Evolutionary conservation across 768 basidiomycete species (phyloP).

Genomic region (Boletellus ananas): DNA sequence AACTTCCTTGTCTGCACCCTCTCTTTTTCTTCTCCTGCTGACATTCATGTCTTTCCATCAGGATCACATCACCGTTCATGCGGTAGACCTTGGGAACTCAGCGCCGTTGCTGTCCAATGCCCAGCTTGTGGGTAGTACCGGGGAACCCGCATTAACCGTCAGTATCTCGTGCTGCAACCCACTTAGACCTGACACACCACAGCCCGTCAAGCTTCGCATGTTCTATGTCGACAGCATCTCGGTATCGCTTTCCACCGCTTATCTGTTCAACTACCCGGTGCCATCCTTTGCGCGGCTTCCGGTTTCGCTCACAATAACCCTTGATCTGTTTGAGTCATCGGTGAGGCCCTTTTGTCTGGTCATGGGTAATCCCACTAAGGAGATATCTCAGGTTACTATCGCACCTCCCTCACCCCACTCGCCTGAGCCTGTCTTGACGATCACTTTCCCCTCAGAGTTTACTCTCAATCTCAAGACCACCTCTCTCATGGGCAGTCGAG

Average conservation of each 20-base stretch:
- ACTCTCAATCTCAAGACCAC: conserved; percentile 82
- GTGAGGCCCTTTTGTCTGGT: conserved; percentile 36
- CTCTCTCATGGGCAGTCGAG: conserved; percentile 91
- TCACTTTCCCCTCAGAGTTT: conserved; percentile 83
- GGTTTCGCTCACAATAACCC: conserved; percentile 73
- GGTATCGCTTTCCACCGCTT: conserved; percentile 78
- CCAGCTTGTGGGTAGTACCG: conserved; percentile 34
- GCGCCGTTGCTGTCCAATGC: conserved; percentile 79
- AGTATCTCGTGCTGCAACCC: conserved; percentile 8
- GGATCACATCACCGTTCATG: conserved; percentile 86
- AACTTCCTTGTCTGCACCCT: conserved; percentile 56
- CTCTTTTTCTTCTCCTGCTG: not conserved
- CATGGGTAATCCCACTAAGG: not conserved
- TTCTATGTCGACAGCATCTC: conserved; percentile 82
- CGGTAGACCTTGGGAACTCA: conserved; percentile 75
- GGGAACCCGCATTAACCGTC: conserved; percentile 27
- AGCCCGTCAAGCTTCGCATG: conserved; percentile 83
- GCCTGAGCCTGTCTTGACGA: conserved; percentile 55
- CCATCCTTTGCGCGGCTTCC: conserved; percentile 79
- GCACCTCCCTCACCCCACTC: conserved; percentile 55
- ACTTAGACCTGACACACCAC: conserved; percentile 15
- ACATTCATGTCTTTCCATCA: conserved; percentile 29
- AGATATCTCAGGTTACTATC: conserved; percentile 49
- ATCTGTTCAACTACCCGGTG: conserved; percentile 82
- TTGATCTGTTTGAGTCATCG: conserved; percentile 68